These are phyloP conservation scores for Penicillium sp. DNA, from an alignment of 2,329 filamentous ascomycete species.

Conservation along the genomic window DNA sequence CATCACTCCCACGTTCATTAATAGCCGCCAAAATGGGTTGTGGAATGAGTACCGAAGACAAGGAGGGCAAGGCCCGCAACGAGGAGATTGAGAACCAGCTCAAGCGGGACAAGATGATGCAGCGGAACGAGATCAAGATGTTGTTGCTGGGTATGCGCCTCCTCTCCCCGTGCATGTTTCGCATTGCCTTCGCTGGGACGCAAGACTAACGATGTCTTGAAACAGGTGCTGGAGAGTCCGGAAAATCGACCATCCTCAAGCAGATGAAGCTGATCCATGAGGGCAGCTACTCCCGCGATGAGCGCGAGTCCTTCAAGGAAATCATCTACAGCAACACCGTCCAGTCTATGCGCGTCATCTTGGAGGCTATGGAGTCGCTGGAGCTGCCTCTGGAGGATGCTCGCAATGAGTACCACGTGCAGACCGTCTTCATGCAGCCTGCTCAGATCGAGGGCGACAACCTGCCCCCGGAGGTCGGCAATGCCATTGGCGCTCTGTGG, in stretches of 20 bases:
- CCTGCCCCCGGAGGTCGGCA: slow-evolving; percentile 85
- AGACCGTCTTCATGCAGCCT: slow-evolving; percentile 97
- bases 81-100: slow-evolving; percentile 99
- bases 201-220: too few relatives aligned
- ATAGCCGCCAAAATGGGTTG: slow-evolving; percentile 77
- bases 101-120: slow-evolving; percentile 96
- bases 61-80: slow-evolving; percentile 99
- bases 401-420: slow-evolving; percentile 90
- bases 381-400: slow-evolving; percentile 80
- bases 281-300: slow-evolving; percentile 92
- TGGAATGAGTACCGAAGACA: slow-evolving; percentile 99
- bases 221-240: slow-evolving; percentile 93
- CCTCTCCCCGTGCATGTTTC: too few relatives aligned
- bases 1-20: slow-evolving; percentile 7
- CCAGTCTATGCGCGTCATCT: slow-evolving; percentile 61
- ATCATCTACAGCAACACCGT: slow-evolving; percentile 66
- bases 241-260: slow-evolving; percentile 88
- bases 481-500: slow-evolving; percentile 86
- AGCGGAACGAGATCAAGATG: slow-evolving; percentile 99
- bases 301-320: slow-evolving; percentile 61
- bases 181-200: too few relatives aligned
- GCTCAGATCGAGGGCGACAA: slow-evolving; percentile 93
- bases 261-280: slow-evolving; percentile 99
- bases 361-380: slow-evolving; percentile 60
- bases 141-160: slow-evolving; percentile 88